Conservation (phyloP, 2,329 filamentous ascomycete genomes). For the Diaporthe nobilis region DNA sequence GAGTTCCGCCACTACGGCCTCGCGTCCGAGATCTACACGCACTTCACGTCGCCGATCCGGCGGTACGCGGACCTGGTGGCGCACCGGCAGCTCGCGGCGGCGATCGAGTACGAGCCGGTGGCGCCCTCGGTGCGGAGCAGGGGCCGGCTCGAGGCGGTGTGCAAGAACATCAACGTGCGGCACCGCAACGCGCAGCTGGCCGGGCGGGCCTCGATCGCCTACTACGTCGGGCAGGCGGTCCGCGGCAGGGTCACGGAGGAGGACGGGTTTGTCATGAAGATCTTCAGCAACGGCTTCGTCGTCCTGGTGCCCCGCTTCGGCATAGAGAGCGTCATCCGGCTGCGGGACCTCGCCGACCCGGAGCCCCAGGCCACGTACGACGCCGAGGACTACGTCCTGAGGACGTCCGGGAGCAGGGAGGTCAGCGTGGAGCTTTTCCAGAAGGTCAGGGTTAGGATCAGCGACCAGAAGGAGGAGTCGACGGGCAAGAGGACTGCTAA, state of each 20-base stretch:
- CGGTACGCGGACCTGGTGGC: constrained; percentile 97
- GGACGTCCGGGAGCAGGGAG: constrained; percentile 67
- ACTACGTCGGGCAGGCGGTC: constrained; percentile 97
- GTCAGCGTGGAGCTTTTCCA: constrained; percentile 87
- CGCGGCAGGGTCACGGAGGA: constrained; percentile 83
- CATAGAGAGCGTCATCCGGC: constrained; percentile 90
- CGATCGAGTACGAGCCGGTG: constrained; percentile 92
- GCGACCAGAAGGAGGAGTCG: constrained; percentile 91
- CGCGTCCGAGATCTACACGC: constrained; percentile 96
- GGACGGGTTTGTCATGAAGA: constrained; percentile 95
- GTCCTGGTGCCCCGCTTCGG: constrained; percentile 97
- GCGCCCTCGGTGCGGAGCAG: constrained; percentile 85
- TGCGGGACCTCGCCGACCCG: constrained; percentile 84
- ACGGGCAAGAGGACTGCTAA: constrained; percentile 96
- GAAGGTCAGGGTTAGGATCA: constrained; percentile 90
- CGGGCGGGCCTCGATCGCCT: constrained; percentile 93
- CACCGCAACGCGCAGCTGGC: constrained; percentile 98
- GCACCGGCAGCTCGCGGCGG: constrained; percentile 93
- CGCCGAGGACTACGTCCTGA: constrained; percentile 85
- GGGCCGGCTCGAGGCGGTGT: constrained; percentile 89
- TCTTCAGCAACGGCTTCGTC: constrained; percentile 97
- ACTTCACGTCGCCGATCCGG: constrained; percentile 97
- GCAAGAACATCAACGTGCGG: constrained; percentile 97
- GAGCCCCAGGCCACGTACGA: constrained; percentile 89
- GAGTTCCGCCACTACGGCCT: constrained; percentile 98